Base-by-base conservation (phyloP, 2,329 filamentous ascomycete genomes). In the Talaromyces sp. region DNA sequence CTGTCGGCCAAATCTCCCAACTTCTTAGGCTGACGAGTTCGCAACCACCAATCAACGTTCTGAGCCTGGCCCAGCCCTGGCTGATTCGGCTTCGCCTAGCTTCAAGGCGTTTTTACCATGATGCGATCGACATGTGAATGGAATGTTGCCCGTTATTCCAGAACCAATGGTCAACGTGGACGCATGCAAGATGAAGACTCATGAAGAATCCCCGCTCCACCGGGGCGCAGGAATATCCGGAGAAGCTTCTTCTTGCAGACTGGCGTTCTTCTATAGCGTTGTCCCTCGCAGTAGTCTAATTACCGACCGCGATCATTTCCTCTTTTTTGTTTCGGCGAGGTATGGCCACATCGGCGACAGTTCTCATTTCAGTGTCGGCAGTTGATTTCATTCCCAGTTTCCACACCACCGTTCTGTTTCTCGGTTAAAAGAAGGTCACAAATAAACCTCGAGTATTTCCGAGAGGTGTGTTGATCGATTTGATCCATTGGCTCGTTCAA, bases 311-410 rank as follows among this genome's bases (percentile, higher is more conserved):
- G 36, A 39, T 39, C 36, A 39, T 39, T 39, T 39, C 36, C 36
- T 20, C n/a, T 17, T 39, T 36, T 39, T 17, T 20, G 17, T 39
- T 9, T 10, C 20, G n/a, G 20, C 5, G 16, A 13, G 60, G 57
- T 17, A 54, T 46, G 14, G 61, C 61, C 16, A 65, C 3, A 1
- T 42, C 63, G 20, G 51, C 43, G 8, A 62, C n/a, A n/a, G 48
- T 40, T 56, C 54, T n/a, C 64, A 17, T 24, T 56, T 45, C 2
- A 64, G 50, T 29, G 9, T 27, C 24, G 24, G 24, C 24, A 27
- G 24, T 27, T 27, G 24, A 27, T 27, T 9, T 27, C 24, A 27
- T 27, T 27, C 24, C 24, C 24, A 9, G 24, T 27, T n/a, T 27
- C 24, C 9, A 27, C 24, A 27, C 9, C 24, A 27, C 24, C 24